Conservation (phyloP, 1,284 basidiomycete species). For the Vanrija sp. region DNA sequence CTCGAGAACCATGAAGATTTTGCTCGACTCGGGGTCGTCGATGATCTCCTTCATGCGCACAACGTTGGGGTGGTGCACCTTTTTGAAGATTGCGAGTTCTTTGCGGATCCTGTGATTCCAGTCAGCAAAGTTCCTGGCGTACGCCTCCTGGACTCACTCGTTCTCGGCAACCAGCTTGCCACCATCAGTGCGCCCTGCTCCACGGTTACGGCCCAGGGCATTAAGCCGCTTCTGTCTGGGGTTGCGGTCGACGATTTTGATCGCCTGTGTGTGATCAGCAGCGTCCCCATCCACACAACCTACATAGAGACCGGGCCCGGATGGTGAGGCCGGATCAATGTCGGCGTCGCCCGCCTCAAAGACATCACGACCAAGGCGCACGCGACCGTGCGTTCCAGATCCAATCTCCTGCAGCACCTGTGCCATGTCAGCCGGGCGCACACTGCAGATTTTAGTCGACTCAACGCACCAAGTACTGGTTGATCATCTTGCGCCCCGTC, state of each 20-base stretch:
- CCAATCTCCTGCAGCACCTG: slow-evolving; percentile 63
- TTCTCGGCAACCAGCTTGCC: slow-evolving; percentile 52
- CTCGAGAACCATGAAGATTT: slow-evolving; percentile 96
- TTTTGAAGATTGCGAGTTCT: slow-evolving; percentile 98
- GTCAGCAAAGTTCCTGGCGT: slow-evolving; percentile 12
- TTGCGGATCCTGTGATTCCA: slow-evolving; percentile 56
- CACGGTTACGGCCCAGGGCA: slow-evolving; percentile 47
- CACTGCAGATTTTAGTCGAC: not conserved
- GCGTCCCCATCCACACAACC: not conserved
- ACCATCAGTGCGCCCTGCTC: slow-evolving; percentile 47
- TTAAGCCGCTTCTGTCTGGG: slow-evolving; percentile 61
- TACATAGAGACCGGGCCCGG: slow-evolving; percentile 14
- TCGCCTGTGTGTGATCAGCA: slow-evolving; percentile 59
- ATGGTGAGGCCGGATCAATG: slow-evolving; percentile 14
- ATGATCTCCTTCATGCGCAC: slow-evolving; percentile 92
- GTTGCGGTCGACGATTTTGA: slow-evolving; percentile 72
- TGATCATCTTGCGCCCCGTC: slow-evolving; percentile 59
- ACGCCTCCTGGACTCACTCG: slow-evolving; percentile 32
- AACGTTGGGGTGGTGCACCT: slow-evolving; percentile 84
- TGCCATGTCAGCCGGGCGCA: not conserved
- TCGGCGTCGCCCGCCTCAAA: slow-evolving; percentile 12
- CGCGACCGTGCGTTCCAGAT: slow-evolving; percentile 75
- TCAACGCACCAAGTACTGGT: slow-evolving; percentile 61
- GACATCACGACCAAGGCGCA: slow-evolving; percentile 63
- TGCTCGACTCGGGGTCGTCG: slow-evolving; percentile 82